Evolutionary conservation across 177 flowering plant species (phyloP), one percentile per base, ranked within the genome.

Genomic region (Vitis hybrid): DNA sequence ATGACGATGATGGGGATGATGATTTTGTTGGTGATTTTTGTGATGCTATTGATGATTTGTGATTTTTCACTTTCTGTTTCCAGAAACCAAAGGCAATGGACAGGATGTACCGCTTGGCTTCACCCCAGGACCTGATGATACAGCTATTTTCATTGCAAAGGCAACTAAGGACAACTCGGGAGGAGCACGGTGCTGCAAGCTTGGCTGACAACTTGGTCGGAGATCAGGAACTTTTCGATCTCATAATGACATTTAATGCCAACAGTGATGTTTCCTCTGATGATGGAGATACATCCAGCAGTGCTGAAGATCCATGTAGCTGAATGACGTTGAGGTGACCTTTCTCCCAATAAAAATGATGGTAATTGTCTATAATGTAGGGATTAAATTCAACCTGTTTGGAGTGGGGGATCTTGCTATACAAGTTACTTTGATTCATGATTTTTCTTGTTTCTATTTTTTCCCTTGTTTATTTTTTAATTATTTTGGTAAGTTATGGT

Each of bases 121-220:
- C 86, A 65, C 84, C 89, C 1, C 56, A 84, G 74, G 91, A 87
- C 7, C 68, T 91, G 81, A 62, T 85, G 79, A 39, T 77, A 79
- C 87, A 77, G 15, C 62, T 89, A 59, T 70, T 87, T 65, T 81
- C 89, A 51, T 52, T 81, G 68, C 80, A 60, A 62, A 77, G 82
- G 69, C 74, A 39, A 39, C 45, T 39, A 39, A 5, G 23, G 62
- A 73, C 82, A 69, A 69, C 79, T n/a, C 69, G 77, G 59, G 70
- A 72, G 9, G 83, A 76, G 56, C 51, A 26, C 48, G 56, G 39
- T 49, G 82, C 51, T 10, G 81, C 72, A 26, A 78, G 67, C 72
- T 68, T 79, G 6, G 45, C 64, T 23, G 63, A 39, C 1, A 39
- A 39, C 45, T 39, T 39, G 45, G 45, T 39, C 7, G 45, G 32